phyloP scores from a whole-genome alignment of 2,329 filamentous ascomycete genomes.

The Clarireedia homoeocarpa region DNA sequence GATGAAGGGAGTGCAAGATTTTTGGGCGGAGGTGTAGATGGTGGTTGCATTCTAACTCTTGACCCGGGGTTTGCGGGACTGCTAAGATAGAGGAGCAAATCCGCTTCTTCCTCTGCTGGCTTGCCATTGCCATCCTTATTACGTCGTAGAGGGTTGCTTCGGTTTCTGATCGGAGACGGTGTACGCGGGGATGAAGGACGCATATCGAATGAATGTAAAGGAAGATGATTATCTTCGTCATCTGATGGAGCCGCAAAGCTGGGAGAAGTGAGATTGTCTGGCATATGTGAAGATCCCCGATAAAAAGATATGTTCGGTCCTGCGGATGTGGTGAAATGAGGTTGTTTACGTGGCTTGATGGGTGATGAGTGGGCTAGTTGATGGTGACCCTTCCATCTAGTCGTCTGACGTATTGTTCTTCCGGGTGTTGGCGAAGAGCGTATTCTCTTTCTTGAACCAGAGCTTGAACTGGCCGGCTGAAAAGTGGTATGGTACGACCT shows the following conservation, averaged over 20 bases:
- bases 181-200: slow-evolving; percentile 80
- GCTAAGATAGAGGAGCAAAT: slow-evolving; percentile 75
- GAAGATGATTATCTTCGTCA: slow-evolving; percentile 77
- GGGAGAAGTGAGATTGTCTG: slow-evolving; percentile 52
- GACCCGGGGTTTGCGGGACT: slow-evolving; percentile 62
- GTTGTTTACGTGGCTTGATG: slow-evolving; percentile 65
- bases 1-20: slow-evolving; percentile 67
- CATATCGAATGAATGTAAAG: slow-evolving; percentile 65
- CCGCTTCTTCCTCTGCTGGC: slow-evolving; percentile 70
- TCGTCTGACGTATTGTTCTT: slow-evolving; percentile 45
- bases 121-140: slow-evolving; percentile 48
- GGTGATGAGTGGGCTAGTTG: slow-evolving; percentile 81
- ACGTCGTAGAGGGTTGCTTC: slow-evolving; percentile 39
- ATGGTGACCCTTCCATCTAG: slow-evolving; percentile 72
- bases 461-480: slow-evolving; percentile 39
- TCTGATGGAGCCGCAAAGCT: slow-evolving; percentile 59
- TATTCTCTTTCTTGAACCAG: slow-evolving; percentile 57
- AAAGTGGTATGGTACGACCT: slow-evolving; percentile 54
- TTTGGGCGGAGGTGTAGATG: slow-evolving; percentile 69
- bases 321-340: slow-evolving; percentile 64
- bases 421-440: slow-evolving; percentile 56
- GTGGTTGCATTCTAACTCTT: slow-evolving; percentile 54
- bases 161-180: slow-evolving; percentile 58
- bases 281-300: slow-evolving; percentile 47
- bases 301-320: slow-evolving; percentile 74